A percentile compares a stretch with the other conserved stretches of the same genome.
phyloP scores from a whole-genome alignment of 352 stramenopile genomes.

The Vaucheria bursata region DNA sequence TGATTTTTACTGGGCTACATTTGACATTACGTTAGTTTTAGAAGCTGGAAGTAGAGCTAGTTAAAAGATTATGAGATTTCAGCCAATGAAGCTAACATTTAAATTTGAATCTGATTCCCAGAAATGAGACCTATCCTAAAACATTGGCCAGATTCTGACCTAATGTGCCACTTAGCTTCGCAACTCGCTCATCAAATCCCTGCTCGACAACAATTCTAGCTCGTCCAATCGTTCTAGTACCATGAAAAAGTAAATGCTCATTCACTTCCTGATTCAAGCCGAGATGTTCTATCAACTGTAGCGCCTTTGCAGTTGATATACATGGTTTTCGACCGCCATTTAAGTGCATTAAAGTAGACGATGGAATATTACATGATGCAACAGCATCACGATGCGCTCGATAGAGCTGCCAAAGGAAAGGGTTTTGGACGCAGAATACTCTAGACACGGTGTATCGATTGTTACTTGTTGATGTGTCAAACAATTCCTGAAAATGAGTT shows the following conservation, averaged over 20 bases:
- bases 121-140: too few species aligned
- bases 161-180: neutral
- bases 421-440: neutral
- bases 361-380: neutral
- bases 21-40: too few species aligned
- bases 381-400: neutral
- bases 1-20: too few species aligned
- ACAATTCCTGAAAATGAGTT: too few species aligned
- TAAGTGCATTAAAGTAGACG: neutral
- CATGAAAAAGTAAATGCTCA: constrained; percentile 9
- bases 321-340: neutral
- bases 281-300: neutral
- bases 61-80: too few species aligned
- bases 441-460: neutral
- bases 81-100: too few species aligned
- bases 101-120: too few species aligned
- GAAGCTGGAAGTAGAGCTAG: too few species aligned
- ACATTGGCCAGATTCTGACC: too few species aligned
- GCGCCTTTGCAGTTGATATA: neutral
- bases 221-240: neutral
- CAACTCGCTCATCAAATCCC: constrained; percentile 1
- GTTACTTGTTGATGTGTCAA: too few species aligned
- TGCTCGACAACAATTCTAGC: neutral
- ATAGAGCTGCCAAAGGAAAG: neutral
- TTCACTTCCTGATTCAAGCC: neutral